Percentiles rank a stretch among this genome's conserved stretches.
Conservation (phyloP, 805 yeast species). For the Metschnikowia hibisci region DNA sequence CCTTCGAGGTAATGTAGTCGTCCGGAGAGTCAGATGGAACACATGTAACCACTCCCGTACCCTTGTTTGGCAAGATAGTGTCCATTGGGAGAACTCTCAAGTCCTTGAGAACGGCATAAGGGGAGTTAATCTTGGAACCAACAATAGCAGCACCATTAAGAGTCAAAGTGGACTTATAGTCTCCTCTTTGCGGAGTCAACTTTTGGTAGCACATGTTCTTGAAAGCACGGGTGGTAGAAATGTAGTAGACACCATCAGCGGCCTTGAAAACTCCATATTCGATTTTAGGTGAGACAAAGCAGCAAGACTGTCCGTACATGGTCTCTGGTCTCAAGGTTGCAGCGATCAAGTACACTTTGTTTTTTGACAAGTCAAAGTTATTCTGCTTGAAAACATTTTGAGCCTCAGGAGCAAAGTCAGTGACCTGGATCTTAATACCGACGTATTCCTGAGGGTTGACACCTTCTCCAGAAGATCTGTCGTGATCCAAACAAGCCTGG, state of each 20-base stretch:
- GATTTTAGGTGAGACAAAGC: constrained; percentile 95
- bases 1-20: constrained; percentile 84
- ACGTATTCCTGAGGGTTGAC: constrained; percentile 95
- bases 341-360: constrained; percentile 81
- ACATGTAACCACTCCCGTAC: constrained; percentile 98
- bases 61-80: constrained; percentile 88
- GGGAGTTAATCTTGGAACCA: constrained; percentile 86
- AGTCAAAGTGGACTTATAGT: constrained; percentile 53
- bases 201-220: constrained; percentile 96
- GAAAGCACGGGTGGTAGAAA: constrained; percentile 93
- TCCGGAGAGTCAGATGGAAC: constrained; percentile 99
- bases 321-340: constrained; percentile 99
- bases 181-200: constrained; percentile 84
- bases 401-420: constrained; percentile 56
- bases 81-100: constrained; percentile 95
- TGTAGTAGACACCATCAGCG: constrained; percentile 66
- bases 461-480: constrained; percentile 95
- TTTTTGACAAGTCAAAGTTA: constrained; percentile 44
- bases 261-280: constrained; percentile 88
- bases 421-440: constrained; percentile 79
- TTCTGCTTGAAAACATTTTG: constrained; percentile 50
- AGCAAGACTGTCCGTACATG: constrained; percentile 97
- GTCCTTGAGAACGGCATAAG: constrained; percentile 64
- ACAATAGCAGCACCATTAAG: constrained; percentile 71
- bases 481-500: constrained; percentile 99